Conservation (phyloP, 2,329 filamentous ascomycete genomes). For the Claviceps sp. region DNA sequence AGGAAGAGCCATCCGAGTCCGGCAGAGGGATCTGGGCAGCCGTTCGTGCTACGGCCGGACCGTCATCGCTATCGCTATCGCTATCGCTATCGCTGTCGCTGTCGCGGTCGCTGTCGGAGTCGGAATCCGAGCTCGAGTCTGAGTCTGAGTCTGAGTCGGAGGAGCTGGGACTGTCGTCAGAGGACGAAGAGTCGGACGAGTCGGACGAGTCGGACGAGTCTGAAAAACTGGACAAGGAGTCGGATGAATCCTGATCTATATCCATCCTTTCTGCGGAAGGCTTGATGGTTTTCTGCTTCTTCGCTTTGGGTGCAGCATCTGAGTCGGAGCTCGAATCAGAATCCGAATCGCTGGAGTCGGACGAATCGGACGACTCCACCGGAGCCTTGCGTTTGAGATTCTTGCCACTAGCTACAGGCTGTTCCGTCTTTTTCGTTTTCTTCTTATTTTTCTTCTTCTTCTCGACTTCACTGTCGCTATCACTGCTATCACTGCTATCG, state of each 20-base stretch:
- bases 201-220: slow-evolving; percentile 13
- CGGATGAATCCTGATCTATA: slow-evolving; percentile 15
- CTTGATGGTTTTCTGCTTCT: slow-evolving; percentile 35
- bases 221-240: slow-evolving; percentile 10
- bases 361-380: slow-evolving; percentile 14
- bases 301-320: slow-evolving; percentile 34
- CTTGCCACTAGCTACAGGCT: slow-evolving; percentile 11
- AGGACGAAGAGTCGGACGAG: slow-evolving; percentile 9
- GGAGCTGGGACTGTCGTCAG: slow-evolving; percentile 8
- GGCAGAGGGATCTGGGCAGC: slow-evolving; percentile 14
- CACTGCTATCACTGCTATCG: slow-evolving; percentile 12
- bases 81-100: slow-evolving; percentile 9
- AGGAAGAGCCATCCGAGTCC: slow-evolving; percentile 15
- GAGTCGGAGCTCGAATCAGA: slow-evolving; percentile 29
- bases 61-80: slow-evolving; percentile 1
- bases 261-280: slow-evolving; percentile 7
- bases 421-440: slow-evolving; percentile 11
- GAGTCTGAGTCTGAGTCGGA: slow-evolving; percentile 11
- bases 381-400: slow-evolving; percentile 29
- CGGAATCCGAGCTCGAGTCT: slow-evolving; percentile 7
- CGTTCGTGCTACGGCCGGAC: slow-evolving; percentile 6
- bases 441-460: slow-evolving; percentile 7
- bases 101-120: slow-evolving; percentile 4
- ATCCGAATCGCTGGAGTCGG: slow-evolving; percentile 19
- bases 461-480: slow-evolving; percentile 14